Evolutionary conservation across 2,329 filamentous ascomycete species (phyloP), one percentile per base, ranked within the genome.

Genomic region (Cladosporium sp.): DNA sequence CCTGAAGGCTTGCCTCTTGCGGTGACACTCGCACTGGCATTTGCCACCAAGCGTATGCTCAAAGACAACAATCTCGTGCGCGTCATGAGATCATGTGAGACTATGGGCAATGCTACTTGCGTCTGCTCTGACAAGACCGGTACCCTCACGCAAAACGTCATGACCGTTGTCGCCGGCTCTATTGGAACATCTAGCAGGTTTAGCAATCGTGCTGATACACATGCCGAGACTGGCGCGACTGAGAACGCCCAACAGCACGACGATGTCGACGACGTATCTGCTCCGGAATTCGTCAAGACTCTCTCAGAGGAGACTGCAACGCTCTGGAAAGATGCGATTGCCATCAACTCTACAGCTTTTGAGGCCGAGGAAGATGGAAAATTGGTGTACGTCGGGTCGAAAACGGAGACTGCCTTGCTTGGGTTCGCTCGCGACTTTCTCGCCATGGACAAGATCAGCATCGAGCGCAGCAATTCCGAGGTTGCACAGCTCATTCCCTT

Each of bases 121-220:
- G 84, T 92, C 30, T 92, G 87, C 67, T 90, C 86, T 3, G 87
- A 88, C 66, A 88, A 88, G 68, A 88, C 85, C 1, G 85, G 85
- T 43, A 88, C 85, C 4, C 69, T 88, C 15, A 88, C 85, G 0
- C 83, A 86, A 52, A 87, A 87, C 62, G 82, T 83, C 65, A 87
- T 87, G 84, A 85, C 83, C 0, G 85, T 89, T 1, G 85, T 90
- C 25, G 83, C 85, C 20, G 85, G 84, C 6, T 83, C 83, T 4
- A 68, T 88, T 35, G 84, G 84, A 25, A 76, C 76, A 12, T 73
- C 72, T 53, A 74, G 77, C 33, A 74, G 76, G 52, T 84, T 84
- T 62, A 74, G 72, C 45, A 75, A 75, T 49, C 64, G 67, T 38
- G 67, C 57, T 13, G 43, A 55, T 1, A 33, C 55, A 13, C 50